Evolutionary conservation across 805 yeast genomes (phyloP).

Genomic region (Candida nemodendra): DNA sequence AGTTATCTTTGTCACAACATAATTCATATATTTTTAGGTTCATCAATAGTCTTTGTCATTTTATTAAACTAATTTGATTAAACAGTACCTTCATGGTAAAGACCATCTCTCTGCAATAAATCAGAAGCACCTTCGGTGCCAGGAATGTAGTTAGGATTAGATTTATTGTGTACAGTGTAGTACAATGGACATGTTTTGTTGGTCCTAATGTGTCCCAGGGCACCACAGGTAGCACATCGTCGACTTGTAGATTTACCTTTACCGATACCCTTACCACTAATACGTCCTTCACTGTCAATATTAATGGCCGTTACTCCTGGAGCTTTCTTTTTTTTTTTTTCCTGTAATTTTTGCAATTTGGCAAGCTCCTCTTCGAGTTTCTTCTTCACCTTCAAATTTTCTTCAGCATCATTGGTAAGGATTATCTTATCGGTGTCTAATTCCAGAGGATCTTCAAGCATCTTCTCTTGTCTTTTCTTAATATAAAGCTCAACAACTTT

Average conservation of each 20-base stretch:
- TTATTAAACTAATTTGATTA: too few species aligned
- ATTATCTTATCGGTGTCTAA: constrained; percentile 70
- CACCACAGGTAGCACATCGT: constrained; percentile 93
- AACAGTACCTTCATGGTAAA: not conserved
- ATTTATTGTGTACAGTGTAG: constrained; percentile 39
- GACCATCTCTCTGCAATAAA: constrained; percentile 10
- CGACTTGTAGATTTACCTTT: constrained; percentile 73
- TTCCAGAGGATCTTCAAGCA: constrained; percentile 40
- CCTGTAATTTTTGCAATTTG: constrained; percentile 73
- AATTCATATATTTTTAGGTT: too few species aligned
- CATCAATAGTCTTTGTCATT: too few species aligned
- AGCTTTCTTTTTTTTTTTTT: constrained; percentile 38
- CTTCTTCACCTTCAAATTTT: constrained; percentile 72
- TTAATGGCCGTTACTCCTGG: constrained; percentile 34
- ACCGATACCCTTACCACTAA: constrained; percentile 68
- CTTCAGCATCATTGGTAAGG: constrained; percentile 81
- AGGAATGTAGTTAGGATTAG: constrained; percentile 35
- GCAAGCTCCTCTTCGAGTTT: constrained; percentile 81
- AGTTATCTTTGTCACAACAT: too few species aligned
- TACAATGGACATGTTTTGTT: constrained; percentile 90
- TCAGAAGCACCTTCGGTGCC: constrained; percentile 30
- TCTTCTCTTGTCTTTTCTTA: constrained; percentile 44
- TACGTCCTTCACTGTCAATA: constrained; percentile 35
- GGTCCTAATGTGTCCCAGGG: constrained; percentile 91
- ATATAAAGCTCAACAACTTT: constrained; percentile 84